These are phyloP conservation scores for Erodium maritimum DNA, from an alignment of 345 rosid genomes.

Conservation along the genomic window DNA sequence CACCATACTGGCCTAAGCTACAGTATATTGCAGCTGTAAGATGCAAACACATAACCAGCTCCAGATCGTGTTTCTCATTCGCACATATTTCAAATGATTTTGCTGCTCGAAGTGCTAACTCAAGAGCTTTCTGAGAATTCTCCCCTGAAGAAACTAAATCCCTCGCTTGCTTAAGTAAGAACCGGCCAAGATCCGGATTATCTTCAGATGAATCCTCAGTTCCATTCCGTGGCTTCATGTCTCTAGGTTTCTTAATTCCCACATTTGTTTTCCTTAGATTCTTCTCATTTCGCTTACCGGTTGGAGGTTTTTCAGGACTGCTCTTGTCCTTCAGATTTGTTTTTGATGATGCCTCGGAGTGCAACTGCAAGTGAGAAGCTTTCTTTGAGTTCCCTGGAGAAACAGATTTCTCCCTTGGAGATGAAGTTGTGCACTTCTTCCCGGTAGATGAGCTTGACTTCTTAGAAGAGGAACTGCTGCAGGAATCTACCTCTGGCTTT, in stretches of 20 bases:
- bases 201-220: constrained; percentile 29
- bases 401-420: neutral
- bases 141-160: constrained; percentile 67
- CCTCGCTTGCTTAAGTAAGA: constrained; percentile 65
- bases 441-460: constrained; percentile 8
- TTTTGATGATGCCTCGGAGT: constrained; percentile 24
- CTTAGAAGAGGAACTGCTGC: constrained; percentile 33
- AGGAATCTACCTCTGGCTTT: constrained; percentile 31
- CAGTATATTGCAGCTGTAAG: constrained; percentile 77
- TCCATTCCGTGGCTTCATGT: constrained; percentile 39
- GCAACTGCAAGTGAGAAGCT: constrained; percentile 20
- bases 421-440: constrained; percentile 14
- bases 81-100: constrained; percentile 58
- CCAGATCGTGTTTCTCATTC: constrained; percentile 56
- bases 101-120: constrained; percentile 57
- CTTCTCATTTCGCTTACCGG: constrained; percentile 25
- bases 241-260: constrained; percentile 39
- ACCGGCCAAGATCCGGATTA: constrained; percentile 65
- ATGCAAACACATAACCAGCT: constrained; percentile 75
- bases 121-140: constrained; percentile 58
- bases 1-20: constrained; percentile 54
- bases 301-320: constrained; percentile 29
- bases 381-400: constrained; percentile 29
- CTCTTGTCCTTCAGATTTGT: constrained; percentile 26
- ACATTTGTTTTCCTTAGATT: constrained; percentile 29